phyloP scores from a whole-genome alignment of 768 basidiomycete genomes.

The Tulasnella sp. region DNA sequence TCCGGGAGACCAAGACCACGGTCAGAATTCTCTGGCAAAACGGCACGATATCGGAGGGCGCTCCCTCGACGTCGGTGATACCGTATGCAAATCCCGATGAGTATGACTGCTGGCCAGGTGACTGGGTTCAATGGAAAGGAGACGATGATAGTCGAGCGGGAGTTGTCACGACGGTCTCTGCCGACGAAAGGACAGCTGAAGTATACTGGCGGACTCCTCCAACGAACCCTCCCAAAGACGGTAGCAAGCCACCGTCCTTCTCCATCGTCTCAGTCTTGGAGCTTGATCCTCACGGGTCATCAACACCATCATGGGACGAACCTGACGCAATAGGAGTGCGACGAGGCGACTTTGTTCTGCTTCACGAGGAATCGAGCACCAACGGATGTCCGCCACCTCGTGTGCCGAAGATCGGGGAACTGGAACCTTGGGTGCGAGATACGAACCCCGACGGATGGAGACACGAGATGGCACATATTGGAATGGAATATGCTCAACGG shows the following conservation, averaged over 20 bases:
- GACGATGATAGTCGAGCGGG: conserved; percentile 57
- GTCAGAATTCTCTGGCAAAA: conserved; percentile 82
- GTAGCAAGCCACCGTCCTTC: conserved; percentile 35
- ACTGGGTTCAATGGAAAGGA: conserved; percentile 73
- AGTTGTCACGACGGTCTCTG: conserved; percentile 69
- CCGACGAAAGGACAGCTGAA: conserved; percentile 54
- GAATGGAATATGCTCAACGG: background rate
- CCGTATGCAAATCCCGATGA: conserved; percentile 85
- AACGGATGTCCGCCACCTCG: conserved; percentile 60
- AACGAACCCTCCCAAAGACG: conserved; percentile 22
- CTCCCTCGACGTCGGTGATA: conserved; percentile 53
- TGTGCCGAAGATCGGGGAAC: conserved; percentile 76
- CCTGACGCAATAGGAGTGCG: conserved; percentile 51
- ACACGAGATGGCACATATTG: conserved; percentile 12
- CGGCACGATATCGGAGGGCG: conserved; percentile 47
- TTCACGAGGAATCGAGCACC: conserved; percentile 54
- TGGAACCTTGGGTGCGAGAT: conserved; percentile 71
- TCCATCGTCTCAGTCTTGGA: conserved; percentile 66
- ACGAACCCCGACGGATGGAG: conserved; percentile 16
- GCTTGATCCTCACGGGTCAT: conserved; percentile 69
- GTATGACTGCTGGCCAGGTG: conserved; percentile 90
- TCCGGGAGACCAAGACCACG: conserved; percentile 59
- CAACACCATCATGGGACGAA: conserved; percentile 36
- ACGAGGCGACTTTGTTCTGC: conserved; percentile 74
- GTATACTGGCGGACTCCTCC: conserved; percentile 34